Percentiles rank a stretch among this genome's conserved stretches.
phyloP scores from a whole-genome alignment of 352 stramenopile genomes.

The Saprolegnia diclina region DNA sequence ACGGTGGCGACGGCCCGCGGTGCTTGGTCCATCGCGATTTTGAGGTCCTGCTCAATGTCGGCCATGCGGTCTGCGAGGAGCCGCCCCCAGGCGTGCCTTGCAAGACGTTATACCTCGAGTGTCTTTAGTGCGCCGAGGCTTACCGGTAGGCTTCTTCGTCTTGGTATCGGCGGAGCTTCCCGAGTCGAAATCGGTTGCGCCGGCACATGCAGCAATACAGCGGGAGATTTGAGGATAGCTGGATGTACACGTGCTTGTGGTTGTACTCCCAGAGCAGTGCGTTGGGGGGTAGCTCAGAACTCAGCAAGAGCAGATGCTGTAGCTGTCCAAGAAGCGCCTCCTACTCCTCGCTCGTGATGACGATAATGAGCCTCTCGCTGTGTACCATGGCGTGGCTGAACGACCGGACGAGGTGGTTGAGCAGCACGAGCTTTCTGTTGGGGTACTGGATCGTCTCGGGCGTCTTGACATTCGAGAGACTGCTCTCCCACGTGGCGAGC shows the following conservation, averaged over 20 bases:
- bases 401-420: conserved; percentile 13
- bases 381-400: conserved; percentile 8
- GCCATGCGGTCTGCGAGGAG: conserved; percentile 1
- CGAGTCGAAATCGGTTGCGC: neutral
- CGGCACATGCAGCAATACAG: conserved; percentile 19
- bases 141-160: conserved; percentile 21
- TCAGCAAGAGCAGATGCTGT: neutral
- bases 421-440: neutral
- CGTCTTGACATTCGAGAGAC: conserved; percentile 24
- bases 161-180: conserved; percentile 17
- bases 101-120: no score
- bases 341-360: neutral
- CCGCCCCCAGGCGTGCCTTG: conserved; percentile 10
- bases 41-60: conserved; percentile 4
- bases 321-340: neutral
- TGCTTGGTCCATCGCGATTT: neutral
- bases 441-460: neutral
- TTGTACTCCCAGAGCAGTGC: conserved; percentile 8
- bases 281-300: neutral
- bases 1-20: no score
- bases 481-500: conserved; percentile 15
- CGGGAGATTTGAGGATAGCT: neutral
- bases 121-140: neutral
- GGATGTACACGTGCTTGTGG: conserved; percentile 27
- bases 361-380: neutral